Evolutionary conservation across 1,284 basidiomycete species (phyloP).

Genomic region (Papiliotrema fonsecae): DNA sequence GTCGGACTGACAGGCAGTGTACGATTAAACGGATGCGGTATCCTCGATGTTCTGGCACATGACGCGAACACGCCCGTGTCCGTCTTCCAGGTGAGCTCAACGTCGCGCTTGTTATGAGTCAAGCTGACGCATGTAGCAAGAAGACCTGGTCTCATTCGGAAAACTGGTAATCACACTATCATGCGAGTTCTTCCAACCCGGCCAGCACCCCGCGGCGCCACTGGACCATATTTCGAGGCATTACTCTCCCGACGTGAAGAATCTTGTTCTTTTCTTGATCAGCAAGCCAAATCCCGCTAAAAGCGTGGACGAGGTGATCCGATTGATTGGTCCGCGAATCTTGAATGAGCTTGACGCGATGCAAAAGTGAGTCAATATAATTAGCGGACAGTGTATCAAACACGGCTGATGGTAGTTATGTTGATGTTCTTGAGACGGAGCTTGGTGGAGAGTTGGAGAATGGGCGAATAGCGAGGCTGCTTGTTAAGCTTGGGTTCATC

Average conservation of each 20-base stretch:
- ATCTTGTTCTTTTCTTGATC: conserved; percentile 71
- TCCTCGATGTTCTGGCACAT: conserved; percentile 76
- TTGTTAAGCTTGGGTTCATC: conserved; percentile 96
- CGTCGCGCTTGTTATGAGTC: not conserved
- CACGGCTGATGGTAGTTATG: conserved; percentile 53
- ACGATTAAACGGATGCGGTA: conserved; percentile 73
- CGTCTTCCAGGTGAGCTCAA: conserved; percentile 54
- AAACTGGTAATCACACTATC: conserved; percentile 77
- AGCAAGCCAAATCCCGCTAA: conserved; percentile 62
- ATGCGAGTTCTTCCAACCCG: conserved; percentile 51
- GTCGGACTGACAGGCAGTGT: conserved; percentile 51
- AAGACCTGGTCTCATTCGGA: conserved; percentile 83
- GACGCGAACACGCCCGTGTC: conserved; percentile 62
- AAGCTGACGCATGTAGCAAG: conserved; percentile 55
- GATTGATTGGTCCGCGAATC: conserved; percentile 69
- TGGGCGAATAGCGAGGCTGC: conserved; percentile 80
- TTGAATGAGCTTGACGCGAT: conserved; percentile 78
- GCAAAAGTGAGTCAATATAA: conserved; percentile 57
- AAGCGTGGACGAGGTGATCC: conserved; percentile 72
- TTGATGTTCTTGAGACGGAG: conserved; percentile 77
- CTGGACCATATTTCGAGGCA: conserved; percentile 68
- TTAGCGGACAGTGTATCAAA: not conserved
- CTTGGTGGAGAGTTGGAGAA: conserved; percentile 93
- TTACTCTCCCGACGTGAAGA: conserved; percentile 80
- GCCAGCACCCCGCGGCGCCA: conserved; percentile 59